These are phyloP conservation scores for Candida ovalis DNA, from an alignment of 805 yeast species.

Conservation along the genomic window DNA sequence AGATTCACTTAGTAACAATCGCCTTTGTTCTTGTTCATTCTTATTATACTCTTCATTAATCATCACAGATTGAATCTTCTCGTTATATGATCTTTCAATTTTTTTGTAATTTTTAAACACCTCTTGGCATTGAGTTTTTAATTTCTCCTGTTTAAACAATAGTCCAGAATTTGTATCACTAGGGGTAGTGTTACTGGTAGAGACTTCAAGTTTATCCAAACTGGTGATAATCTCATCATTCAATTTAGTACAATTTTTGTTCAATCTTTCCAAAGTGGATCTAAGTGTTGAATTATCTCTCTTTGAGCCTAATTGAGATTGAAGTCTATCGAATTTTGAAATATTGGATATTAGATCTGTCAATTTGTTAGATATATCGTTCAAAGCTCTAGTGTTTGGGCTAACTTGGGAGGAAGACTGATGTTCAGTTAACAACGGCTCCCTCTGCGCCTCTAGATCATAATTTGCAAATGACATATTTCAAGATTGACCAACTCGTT, in stretches of 20 bases:
- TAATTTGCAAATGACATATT: constrained; percentile 56
- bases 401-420: not conserved
- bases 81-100: constrained; percentile 45
- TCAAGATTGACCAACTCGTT: not conserved
- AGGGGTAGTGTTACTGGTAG: constrained; percentile 3
- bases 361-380: constrained; percentile 16
- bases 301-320: constrained; percentile 49
- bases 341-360: constrained; percentile 37
- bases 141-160: constrained; percentile 44
- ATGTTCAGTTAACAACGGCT: not conserved
- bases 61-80: constrained; percentile 39
- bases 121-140: constrained; percentile 52
- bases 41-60: constrained; percentile 28
- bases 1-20: not conserved
- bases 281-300: constrained; percentile 42
- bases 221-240: constrained; percentile 14
- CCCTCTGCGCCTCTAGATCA: constrained; percentile 46
- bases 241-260: constrained; percentile 14
- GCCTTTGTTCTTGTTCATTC: constrained; percentile 9
- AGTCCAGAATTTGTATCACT: constrained; percentile 4
- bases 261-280: constrained; percentile 27
- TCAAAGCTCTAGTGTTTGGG: constrained; percentile 7
- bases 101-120: constrained; percentile 43
- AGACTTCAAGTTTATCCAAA: constrained; percentile 11
- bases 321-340: constrained; percentile 45